Evolutionary conservation across 768 basidiomycete genomes (phyloP).

Genomic region (Boletellus ananiceps): DNA sequence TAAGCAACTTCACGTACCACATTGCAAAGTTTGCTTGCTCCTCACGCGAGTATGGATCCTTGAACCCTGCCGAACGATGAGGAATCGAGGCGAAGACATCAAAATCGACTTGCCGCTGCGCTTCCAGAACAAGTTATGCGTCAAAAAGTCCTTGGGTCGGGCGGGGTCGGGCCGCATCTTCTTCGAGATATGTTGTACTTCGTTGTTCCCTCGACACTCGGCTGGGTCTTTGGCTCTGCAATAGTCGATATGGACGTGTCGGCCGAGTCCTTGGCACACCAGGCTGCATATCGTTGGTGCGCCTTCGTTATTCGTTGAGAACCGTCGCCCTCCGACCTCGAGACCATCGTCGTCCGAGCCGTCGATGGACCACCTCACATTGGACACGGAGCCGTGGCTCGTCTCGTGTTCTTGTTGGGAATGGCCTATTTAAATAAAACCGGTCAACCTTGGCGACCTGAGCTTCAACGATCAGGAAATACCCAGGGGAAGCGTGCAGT

Average conservation of each 20-base stretch:
- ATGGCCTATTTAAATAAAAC: constrained; percentile 38
- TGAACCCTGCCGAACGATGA: constrained; percentile 42
- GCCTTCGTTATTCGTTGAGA: constrained; percentile 48
- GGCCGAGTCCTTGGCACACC: constrained; percentile 46
- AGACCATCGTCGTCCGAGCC: constrained; percentile 43
- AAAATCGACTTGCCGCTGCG: constrained; percentile 40
- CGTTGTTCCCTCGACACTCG: constrained; percentile 36
- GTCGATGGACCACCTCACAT: constrained; percentile 51
- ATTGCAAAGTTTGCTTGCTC: constrained; percentile 49
- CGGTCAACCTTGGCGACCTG: background rate
- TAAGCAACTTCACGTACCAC: constrained; percentile 36
- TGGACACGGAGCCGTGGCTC: constrained; percentile 57
- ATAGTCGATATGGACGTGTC: constrained; percentile 54
- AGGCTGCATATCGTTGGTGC: constrained; percentile 61
- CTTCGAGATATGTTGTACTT: constrained; percentile 41
- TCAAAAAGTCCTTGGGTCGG: constrained; percentile 49
- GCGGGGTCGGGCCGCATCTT: constrained; percentile 43
- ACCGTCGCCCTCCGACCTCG: constrained; percentile 50
- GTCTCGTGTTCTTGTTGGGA: constrained; percentile 56
- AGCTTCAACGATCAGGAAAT: background rate
- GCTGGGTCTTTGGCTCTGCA: constrained; percentile 38
- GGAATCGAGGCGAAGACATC: background rate
- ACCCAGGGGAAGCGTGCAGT: constrained; percentile 53
- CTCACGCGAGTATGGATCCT: constrained; percentile 57
- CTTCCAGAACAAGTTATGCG: constrained; percentile 53